phyloP scores from a whole-genome alignment of 2,329 filamentous ascomycete genomes.

The Bipolaris cookei region DNA sequence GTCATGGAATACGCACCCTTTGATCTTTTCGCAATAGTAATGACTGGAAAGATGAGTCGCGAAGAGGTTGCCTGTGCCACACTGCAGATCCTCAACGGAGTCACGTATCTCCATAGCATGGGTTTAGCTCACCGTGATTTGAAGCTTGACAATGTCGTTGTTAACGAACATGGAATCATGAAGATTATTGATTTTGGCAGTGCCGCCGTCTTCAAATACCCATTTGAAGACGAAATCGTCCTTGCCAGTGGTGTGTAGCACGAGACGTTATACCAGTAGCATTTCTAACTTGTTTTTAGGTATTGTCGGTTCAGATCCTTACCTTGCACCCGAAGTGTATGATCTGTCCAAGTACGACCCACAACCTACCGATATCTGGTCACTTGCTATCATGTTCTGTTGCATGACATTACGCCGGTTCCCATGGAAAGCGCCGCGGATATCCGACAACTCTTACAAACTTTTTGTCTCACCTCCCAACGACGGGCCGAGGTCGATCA shows the following conservation, averaged over 20 bases:
- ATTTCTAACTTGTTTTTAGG: constrained; percentile 54
- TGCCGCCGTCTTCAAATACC: constrained; percentile 95
- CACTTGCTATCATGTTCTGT: constrained; percentile 96
- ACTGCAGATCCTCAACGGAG: constrained; percentile 91
- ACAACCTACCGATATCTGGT: constrained; percentile 95
- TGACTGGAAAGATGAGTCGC: constrained; percentile 96
- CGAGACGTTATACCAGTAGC: background rate
- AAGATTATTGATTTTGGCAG: constrained; percentile 99
- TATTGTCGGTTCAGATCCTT: constrained; percentile 88
- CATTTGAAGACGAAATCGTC: constrained; percentile 89
- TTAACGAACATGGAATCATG: constrained; percentile 96
- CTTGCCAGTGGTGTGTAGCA: constrained; percentile 73
- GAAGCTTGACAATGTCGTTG: constrained; percentile 97
- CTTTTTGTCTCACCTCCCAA: constrained; percentile 88
- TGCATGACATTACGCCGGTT: constrained; percentile 97
- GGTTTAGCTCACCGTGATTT: constrained; percentile 92
- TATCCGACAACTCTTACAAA: constrained; percentile 93
- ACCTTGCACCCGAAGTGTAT: constrained; percentile 95
- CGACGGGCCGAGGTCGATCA: constrained; percentile 44
- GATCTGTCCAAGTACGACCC: constrained; percentile 93
- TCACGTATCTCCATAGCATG: constrained; percentile 93
- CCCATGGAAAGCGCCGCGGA: constrained; percentile 92
- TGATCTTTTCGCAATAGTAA: constrained; percentile 96
- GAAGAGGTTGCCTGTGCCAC: constrained; percentile 92
- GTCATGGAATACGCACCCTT: constrained; percentile 99